Base-by-base conservation (phyloP, 352 stramenopile species). In the Globisporangium echinulatum region DNA sequence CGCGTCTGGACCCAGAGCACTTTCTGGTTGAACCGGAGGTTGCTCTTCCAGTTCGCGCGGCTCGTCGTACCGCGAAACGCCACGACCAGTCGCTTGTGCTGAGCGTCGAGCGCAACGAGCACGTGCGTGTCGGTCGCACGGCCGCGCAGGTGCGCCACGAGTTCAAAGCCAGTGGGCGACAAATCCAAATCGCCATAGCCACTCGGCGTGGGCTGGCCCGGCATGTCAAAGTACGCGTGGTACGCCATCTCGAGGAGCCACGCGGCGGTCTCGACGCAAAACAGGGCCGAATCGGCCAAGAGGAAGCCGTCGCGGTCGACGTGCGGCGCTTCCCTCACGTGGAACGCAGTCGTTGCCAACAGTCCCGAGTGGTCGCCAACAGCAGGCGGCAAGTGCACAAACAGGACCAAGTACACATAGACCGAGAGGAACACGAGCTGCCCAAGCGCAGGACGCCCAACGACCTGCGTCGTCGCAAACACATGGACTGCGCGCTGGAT, bases 11-110 rank as follows among this genome's bases (percentile, higher is more conserved):
- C 86, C 69, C 78, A 92, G 5, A 94, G 64, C 38, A 91, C 82
- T 17, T 80, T 74, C 64, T 94, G 82, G 54, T 92, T 77, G 11
- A 88, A 90, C 19, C 85, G 81, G 4, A 96, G 62, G 59, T 96
- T 96, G 61, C 84, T 93, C 61, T 85, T 93, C 87, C 87, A 96
- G 65, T 96, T 92, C 53, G 84, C 79, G 42, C 88, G 86, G 65
- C 85, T 93, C 2, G 87, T 90, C 36, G 87, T 94, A 4, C 87
- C 87, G 49, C 87, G 79, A 53, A 96, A 96, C 9, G 87, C 83
- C 54, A 96, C 77, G 13, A 96, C 85, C 7, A 96, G 72, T 10
- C 85, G 83, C 37, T 81, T 78, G 15, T 83, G 79, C 17, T 79
- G 70, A 1, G 65, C 66, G 65, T 70, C 70, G 49, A 67, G 79